phyloP scores from a whole-genome alignment of 2,329 filamentous ascomycete species.

The Plectosphaerella cucumerina region DNA sequence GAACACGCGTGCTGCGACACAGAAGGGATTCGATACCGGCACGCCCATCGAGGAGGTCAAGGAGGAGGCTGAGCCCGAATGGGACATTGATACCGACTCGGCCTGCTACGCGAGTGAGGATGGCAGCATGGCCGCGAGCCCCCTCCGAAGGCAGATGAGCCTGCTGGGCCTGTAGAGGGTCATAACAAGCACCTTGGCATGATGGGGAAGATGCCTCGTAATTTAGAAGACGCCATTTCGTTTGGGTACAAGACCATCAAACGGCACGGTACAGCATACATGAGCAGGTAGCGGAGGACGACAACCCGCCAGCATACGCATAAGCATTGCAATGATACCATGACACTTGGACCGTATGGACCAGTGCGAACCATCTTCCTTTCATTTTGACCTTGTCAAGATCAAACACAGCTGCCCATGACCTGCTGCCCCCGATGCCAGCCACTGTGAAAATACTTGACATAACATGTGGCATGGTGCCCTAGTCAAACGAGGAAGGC shows the following conservation, averaged over 20 bases:
- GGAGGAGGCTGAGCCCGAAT: conserved; percentile 59
- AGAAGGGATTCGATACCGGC: conserved; percentile 76
- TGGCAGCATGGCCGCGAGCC: conserved; percentile 62
- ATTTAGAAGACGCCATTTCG: no score
- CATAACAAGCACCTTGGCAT: background rate
- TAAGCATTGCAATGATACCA: no score
- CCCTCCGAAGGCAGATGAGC: conserved; percentile 69
- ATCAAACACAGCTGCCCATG: background rate
- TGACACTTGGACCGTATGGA: no score
- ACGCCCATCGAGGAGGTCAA: conserved; percentile 43
- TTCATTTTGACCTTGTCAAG: no score
- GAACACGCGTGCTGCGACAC: conserved; percentile 89
- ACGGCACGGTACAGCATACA: no score
- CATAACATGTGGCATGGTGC: background rate
- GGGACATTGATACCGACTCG: conserved; percentile 93
- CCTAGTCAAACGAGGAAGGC: background rate
- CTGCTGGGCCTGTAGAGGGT: conserved; percentile 54
- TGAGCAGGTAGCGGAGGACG: no score
- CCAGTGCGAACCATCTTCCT: no score
- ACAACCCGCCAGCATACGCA: no score
- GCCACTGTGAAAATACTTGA: background rate
- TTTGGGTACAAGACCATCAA: no score
- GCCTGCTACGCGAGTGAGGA: conserved; percentile 70
- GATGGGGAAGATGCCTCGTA: no score
- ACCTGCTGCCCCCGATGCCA: background rate